Percentiles rank a stretch among this genome's conserved stretches.
phyloP scores from a whole-genome alignment of 257 asterid species.

The Nicotiana otophora region DNA sequence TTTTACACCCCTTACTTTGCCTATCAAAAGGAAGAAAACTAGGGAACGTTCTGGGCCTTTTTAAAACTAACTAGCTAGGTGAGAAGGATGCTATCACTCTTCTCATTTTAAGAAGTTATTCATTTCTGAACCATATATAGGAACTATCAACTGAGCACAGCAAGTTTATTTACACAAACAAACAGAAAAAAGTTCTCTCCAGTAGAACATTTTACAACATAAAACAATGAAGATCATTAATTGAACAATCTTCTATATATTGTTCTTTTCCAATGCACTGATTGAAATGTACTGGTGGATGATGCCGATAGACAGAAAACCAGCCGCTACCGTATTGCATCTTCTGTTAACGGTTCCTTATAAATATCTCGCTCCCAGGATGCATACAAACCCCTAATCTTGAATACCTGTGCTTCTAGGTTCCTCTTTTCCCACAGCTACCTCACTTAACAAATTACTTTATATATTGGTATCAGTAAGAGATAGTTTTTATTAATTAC shows the following conservation, averaged over 20 bases:
- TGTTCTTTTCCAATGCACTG: not conserved
- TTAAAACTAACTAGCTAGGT: not conserved
- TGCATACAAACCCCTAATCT: not conserved
- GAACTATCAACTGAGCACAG: not conserved
- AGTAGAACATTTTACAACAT: not conserved
- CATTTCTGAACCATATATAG: not conserved
- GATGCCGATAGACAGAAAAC: not conserved
- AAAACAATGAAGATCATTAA: not conserved
- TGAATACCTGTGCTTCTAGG: not conserved
- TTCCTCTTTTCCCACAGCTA: not conserved
- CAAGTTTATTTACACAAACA: not conserved
- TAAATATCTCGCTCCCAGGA: not conserved
- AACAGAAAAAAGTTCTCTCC: not conserved
- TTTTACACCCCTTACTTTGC: no score
- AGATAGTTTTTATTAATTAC: no score
- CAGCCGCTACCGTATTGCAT: not conserved
- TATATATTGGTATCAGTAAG: no score
- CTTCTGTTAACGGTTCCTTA: not conserved
- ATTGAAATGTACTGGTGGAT: not conserved
- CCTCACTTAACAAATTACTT: not conserved
- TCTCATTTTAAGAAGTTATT: not conserved
- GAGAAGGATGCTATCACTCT: not conserved
- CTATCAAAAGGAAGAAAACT: no score
- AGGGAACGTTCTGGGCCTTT: no score
- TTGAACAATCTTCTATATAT: not conserved